Evolutionary conservation across 192 early-diverging fungal genomes (phyloP).

Genomic region (Coemansia sp.): DNA sequence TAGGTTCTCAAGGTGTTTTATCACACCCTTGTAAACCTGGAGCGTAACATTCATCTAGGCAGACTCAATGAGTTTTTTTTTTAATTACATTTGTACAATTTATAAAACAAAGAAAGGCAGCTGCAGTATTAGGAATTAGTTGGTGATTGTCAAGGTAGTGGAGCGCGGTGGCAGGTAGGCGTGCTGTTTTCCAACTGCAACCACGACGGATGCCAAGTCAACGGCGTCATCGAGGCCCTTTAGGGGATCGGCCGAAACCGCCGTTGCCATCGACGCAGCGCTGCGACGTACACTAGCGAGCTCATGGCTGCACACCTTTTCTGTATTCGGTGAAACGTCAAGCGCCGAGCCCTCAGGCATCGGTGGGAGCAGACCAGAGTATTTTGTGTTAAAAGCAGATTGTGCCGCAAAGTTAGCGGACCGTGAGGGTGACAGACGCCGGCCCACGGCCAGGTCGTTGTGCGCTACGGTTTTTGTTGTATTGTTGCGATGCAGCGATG

Average conservation of each 20-base stretch:
- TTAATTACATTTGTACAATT: constrained; percentile 1
- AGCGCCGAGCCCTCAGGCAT: not conserved
- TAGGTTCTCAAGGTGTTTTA: too few relatives aligned
- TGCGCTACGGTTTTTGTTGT: constrained; percentile 39
- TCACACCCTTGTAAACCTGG: too few relatives aligned
- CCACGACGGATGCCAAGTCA: constrained; percentile 19
- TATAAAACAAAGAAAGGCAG: not conserved
- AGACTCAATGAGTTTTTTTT: too few relatives aligned
- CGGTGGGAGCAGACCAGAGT: not conserved
- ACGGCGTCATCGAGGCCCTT: constrained; percentile 5
- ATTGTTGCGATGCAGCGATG: constrained; percentile 21
- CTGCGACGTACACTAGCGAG: not conserved
- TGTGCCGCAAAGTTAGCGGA: constrained; percentile 11
- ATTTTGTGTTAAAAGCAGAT: not conserved
- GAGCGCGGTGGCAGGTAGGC: constrained; percentile 50
- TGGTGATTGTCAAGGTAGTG: constrained; percentile 26
- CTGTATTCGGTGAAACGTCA: too few relatives aligned
- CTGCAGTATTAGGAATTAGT: not conserved
- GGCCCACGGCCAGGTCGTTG: constrained; percentile 26
- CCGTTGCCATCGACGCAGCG: not conserved
- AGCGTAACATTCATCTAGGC: too few relatives aligned
- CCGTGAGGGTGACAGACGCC: constrained; percentile 16
- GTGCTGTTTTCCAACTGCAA: constrained; percentile 14
- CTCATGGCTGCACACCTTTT: too few relatives aligned
- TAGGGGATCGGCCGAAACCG: not conserved